Conservation (phyloP, 2,329 filamentous ascomycete species). For the Arachnopeziza araneosa region DNA sequence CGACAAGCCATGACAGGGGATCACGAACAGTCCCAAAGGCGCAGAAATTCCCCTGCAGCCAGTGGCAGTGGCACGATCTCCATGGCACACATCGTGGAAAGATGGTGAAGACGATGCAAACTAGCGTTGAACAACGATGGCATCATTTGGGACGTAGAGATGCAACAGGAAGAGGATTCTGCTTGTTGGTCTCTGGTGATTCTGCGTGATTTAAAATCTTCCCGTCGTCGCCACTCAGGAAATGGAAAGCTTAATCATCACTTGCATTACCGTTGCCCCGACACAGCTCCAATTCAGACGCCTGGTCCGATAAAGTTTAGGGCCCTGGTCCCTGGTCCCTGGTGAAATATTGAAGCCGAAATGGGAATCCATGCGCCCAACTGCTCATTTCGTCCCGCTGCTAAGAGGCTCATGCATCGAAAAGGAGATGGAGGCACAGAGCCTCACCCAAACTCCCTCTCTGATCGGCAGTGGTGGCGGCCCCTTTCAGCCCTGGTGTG, state of each 20-base stretch:
- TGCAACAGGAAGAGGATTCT: neutral
- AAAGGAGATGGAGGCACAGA: neutral
- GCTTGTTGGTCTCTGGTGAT: too few relatives aligned
- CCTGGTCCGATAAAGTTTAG: neutral
- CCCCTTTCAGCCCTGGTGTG: neutral
- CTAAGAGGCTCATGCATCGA: neutral
- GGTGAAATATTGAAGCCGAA: neutral
- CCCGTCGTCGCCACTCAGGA: neutral
- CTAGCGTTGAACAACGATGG: neutral
- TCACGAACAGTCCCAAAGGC: neutral
- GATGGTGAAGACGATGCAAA: neutral
- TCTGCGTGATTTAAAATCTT: neutral
- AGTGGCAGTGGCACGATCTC: neutral
- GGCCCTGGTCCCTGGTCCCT: neutral
- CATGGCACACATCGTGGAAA: too few relatives aligned
- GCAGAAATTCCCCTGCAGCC: neutral
- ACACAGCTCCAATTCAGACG: neutral
- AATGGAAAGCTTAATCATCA: neutral
- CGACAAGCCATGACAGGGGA: neutral
- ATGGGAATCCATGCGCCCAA: neutral
- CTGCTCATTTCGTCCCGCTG: neutral
- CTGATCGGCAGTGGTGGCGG: neutral
- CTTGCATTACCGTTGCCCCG: neutral
- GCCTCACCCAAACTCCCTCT: neutral
- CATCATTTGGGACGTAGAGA: neutral